Evolutionary conservation across 257 asterid species (phyloP), one percentile per base, ranked within the genome.

Genomic region (Salvia hispanica): DNA sequence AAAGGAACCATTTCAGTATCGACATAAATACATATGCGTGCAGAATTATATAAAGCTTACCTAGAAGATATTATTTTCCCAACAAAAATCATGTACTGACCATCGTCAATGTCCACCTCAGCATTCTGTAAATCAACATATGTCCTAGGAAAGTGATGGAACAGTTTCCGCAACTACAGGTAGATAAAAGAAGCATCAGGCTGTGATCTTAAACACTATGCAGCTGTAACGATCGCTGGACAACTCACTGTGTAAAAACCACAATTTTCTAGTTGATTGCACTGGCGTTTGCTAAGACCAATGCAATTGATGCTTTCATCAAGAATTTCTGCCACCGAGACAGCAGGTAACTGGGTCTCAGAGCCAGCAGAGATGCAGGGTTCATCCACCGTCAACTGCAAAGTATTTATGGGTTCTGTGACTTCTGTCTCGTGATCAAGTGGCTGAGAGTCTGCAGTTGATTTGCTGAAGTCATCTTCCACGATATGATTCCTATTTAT

Each of bases 131-230:
- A 79, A 83, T 90, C 95, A 65, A 86, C 99, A 80, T 93, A 93
- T 15, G 96, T 85, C 74, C 99, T 96, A 68, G 99, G 97, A 81
- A 90, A 93, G 78, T 90, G 97, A 74, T 82, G 92, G 67, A 93
- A 86, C 78, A 93, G 80, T 79, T 90, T 93, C 83, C 97, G 83
- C 73, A 88, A 72, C 99, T 93, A 76, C 84, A 85, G 58, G 75
- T 50, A 78, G 52, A 78, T 50, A 77, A 74, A 64, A 52, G 71
- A 63, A 71, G 28, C 74, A 75, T 89, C 76, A 78, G 65, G 43
- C 62, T 45, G 62, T 52, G 62, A 74, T 68, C 42, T 45, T 57
- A 72, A 64, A 54, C 54, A 28, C 62, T 48, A 60, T 36, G 72
- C 21, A 69, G 44, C 40, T 21, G 16, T 51, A 25, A 66, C 36